Base-by-base conservation (phyloP, 1,139 yeast genomes). In the Groenewaldozyma sp. region DNA sequence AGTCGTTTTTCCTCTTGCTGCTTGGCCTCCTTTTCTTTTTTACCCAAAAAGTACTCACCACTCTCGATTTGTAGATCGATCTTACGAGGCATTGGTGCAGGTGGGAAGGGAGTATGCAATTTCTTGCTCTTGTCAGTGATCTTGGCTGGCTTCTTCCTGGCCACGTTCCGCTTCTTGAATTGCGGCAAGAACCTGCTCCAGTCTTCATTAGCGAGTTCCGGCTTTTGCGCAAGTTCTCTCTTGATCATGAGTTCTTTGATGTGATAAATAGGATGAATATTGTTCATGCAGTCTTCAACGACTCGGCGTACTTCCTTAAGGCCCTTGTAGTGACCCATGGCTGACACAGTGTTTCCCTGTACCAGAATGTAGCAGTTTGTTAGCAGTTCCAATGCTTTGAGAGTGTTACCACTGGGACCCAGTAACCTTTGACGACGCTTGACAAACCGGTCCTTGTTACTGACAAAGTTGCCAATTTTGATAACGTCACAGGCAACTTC, bases 91-190 rank as follows among this genome's bases (percentile, higher is more conserved):
- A 76, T 75, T 65, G 86, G 99, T 43, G 86, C 84, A 51, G 98
- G 98, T 65, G 99, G 99, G 87, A 93, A 93, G 58, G 98, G 98
- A 24, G 98, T 91, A 74, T 91, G 91, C 2, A 76, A 80, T 65
- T 79, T 86, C 82, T 82, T 52, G 67, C 73, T 55, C 31, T 58
- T 65, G 45, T 68, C 73, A 47, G 63, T 64, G 48, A 68, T 63
- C 61, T 73, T 74, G 68, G 76, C 79, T 48, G 91, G 83, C 70
- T 79, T 80, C 81, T 83, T 84, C 59, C 98, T 79, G 34, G 94
- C 94, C 50, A 91, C 95, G 55, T 87, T 87, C 58, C 91, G 79
- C 73, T 88, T 91, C 75, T 87, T 93, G 71, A 93, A 93, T 71
- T 82, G 88, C 22, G 99, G 99, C 58, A 93, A 70, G 64, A 91